A percentile compares a stretch with the other conserved stretches of the same genome.
phyloP scores from a whole-genome alignment of 2,329 filamentous ascomycete genomes.

The Fusarium sp. region DNA sequence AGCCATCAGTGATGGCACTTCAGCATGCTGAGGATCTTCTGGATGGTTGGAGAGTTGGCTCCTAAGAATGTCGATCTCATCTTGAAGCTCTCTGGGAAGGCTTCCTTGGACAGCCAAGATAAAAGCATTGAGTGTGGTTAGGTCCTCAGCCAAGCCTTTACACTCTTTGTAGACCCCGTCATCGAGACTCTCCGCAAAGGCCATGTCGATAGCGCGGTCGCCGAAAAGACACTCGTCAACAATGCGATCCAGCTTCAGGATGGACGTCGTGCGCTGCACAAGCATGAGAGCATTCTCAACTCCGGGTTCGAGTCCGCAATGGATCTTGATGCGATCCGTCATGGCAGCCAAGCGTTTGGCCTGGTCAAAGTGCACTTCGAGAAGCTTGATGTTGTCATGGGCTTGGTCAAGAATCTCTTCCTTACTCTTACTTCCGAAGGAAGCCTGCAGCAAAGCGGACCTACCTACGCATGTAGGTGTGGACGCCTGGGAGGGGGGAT shows the following conservation, averaged over 20 bases:
- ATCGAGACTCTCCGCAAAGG: not conserved
- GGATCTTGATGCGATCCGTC: not conserved
- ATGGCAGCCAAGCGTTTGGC: not conserved
- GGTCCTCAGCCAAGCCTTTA: too few relatives aligned
- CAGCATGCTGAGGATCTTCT: not conserved
- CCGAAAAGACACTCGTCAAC: not conserved
- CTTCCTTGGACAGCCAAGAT: not conserved
- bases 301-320: not conserved
- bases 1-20: not conserved
- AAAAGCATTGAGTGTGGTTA: not conserved
- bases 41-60: not conserved
- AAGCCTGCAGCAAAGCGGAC: not conserved
- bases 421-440: not conserved
- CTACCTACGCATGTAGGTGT: not conserved
- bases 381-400: not conserved
- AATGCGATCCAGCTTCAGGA: not conserved
- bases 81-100: not conserved
- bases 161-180: not conserved
- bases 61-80: too few relatives aligned
- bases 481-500: not conserved
- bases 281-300: not conserved
- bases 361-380: not conserved
- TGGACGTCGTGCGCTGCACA: rapidly evolving
- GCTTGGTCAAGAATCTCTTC: not conserved
- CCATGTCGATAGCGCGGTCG: not conserved